phyloP scores from a whole-genome alignment of 345 rosid species.

The Toxicodendron radicans region DNA sequence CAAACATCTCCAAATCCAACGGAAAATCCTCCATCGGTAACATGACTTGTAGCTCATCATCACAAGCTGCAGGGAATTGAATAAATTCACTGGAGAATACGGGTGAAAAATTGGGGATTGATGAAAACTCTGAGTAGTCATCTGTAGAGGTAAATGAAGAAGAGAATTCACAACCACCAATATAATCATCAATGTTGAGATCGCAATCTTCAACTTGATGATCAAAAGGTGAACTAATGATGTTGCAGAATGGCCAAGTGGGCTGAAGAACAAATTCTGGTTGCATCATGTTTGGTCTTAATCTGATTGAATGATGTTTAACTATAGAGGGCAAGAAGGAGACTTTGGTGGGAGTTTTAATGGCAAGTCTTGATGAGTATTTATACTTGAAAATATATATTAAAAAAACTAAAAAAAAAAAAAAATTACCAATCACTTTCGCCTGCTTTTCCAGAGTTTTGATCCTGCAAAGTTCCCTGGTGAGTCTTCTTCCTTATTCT shows the following conservation, averaged over 20 bases:
- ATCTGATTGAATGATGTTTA: background rate
- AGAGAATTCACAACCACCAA: conserved; percentile 25
- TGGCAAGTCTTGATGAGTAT: background rate
- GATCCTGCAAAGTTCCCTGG: conserved; percentile 20
- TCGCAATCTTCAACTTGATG: conserved; percentile 7
- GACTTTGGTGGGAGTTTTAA: conserved; percentile 1
- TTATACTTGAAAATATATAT: conserved; percentile 14
- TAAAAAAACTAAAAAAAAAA: background rate
- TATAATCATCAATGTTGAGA: conserved; percentile 11
- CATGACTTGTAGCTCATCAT: conserved; percentile 15
- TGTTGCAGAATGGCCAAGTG: conserved; percentile 33
- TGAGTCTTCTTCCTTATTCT: conserved; percentile 23
- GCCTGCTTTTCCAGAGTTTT: conserved; percentile 21
- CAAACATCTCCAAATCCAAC: conserved; percentile 21
- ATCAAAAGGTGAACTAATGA: conserved; percentile 25
- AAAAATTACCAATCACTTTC: conserved; percentile 24
- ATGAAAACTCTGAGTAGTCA: conserved; percentile 18
- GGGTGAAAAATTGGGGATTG: conserved; percentile 17
- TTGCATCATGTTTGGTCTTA: conserved; percentile 29
- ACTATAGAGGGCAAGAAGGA: background rate
- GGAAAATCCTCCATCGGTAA: conserved; percentile 26
- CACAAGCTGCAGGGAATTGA: conserved; percentile 9
- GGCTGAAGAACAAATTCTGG: conserved; percentile 23
- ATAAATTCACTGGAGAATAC: conserved; percentile 11
- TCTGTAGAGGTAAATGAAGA: conserved; percentile 26